Conservation (phyloP, 805 yeast species). For the Zygoascus tannicola region DNA sequence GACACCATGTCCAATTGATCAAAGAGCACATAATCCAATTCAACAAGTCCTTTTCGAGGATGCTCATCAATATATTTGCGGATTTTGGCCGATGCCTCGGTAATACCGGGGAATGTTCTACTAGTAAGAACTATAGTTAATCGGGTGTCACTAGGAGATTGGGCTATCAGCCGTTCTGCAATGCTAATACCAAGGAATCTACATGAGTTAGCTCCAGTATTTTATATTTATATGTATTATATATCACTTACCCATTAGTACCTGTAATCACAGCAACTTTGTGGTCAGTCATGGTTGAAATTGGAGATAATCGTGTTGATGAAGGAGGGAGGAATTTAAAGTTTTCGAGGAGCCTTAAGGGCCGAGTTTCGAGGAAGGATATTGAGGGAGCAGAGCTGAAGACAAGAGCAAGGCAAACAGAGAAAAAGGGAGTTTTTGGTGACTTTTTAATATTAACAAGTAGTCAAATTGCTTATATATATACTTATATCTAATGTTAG, state of each 20-base stretch:
- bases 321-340: no score
- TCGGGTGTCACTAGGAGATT: slow-evolving; percentile 42
- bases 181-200: slow-evolving; percentile 79
- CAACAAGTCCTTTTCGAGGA: slow-evolving; percentile 48
- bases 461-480: no score
- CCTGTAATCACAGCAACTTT: slow-evolving; percentile 34
- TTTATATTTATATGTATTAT: background rate
- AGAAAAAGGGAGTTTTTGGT: no score
- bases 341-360: no score
- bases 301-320: no score
- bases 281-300: no score
- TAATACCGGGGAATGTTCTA: slow-evolving; percentile 76
- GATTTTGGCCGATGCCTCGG: slow-evolving; percentile 57
- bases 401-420: no score
- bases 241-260: slow-evolving; percentile 26
- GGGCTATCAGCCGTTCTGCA: slow-evolving; percentile 67
- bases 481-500: no score
- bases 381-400: no score
- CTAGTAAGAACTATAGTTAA: slow-evolving; percentile 83
- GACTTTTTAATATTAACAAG: no score
- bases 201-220: slow-evolving; percentile 1
- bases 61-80: slow-evolving; percentile 16
- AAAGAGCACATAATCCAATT: slow-evolving; percentile 81
- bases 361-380: no score
- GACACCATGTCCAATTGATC: slow-evolving; percentile 89